These are phyloP conservation scores for Annulohypoxylon truncatum DNA, from an alignment of 2,329 filamentous ascomycete genomes.

Conservation along the genomic window DNA sequence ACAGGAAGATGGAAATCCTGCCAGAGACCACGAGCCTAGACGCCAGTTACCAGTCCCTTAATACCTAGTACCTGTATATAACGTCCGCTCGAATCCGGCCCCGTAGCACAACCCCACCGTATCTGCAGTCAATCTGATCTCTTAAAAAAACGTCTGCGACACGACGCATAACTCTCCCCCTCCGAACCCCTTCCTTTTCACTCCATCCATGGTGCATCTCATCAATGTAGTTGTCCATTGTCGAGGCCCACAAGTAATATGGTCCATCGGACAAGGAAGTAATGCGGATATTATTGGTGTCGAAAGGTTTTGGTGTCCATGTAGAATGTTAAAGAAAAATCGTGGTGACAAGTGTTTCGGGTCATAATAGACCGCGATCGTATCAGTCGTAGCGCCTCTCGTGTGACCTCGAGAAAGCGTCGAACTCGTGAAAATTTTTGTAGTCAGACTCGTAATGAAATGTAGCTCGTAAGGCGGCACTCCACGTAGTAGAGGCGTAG, in stretches of 20 bases:
- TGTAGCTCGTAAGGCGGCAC: constrained; percentile 25
- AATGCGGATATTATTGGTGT: constrained; percentile 15
- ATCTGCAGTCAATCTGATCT: constrained; percentile 42
- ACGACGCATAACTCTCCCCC: constrained; percentile 19
- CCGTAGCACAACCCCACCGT: constrained; percentile 22
- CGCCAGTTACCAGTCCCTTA: constrained; percentile 28
- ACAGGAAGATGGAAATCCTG: constrained; percentile 24
- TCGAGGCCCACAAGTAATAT: constrained; percentile 8
- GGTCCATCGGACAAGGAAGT: constrained; percentile 10
- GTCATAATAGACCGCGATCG: constrained; percentile 37
- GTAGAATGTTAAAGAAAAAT: constrained; percentile 44
- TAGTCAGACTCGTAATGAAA: constrained; percentile 27
- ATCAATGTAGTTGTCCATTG: constrained; percentile 12
- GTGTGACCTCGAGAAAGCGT: constrained; percentile 33
- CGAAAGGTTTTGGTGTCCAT: constrained; percentile 24
- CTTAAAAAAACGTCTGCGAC: constrained; percentile 30
- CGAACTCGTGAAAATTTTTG: constrained; percentile 33
- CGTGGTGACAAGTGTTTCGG: constrained; percentile 33
- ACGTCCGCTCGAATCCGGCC: constrained; percentile 21
- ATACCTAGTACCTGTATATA: constrained; percentile 27
- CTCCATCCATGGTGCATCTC: constrained; percentile 21
- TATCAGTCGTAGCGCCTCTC: constrained; percentile 35
- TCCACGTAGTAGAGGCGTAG: constrained; percentile 17
- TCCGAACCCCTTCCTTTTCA: constrained; percentile 8
- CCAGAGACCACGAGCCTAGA: constrained; percentile 35